Evolutionary conservation across 768 basidiomycete species (phyloP), one percentile per base, ranked within the genome.

Genomic region (Hirschioporus abietinus): DNA sequence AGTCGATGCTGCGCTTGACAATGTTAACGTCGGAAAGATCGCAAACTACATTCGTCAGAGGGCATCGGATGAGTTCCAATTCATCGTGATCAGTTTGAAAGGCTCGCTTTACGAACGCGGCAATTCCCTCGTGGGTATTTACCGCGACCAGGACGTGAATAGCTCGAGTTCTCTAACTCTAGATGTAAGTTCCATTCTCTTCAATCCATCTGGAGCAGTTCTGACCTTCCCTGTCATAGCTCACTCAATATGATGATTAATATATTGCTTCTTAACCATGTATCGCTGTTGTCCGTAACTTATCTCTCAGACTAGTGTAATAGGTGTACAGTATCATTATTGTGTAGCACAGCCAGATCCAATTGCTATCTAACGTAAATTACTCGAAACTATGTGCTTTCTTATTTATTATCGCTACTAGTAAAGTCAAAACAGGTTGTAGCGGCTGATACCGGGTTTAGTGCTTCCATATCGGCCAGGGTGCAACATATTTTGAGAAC

Each of bases 61-160:
- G 69, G 88, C 95, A 1, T 93, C 93, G 0, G 86, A 89, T 60
- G 76, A 81, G 1, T 96, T 98, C 83, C 96, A 98, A 76, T 99
- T 98, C 76, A 87, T 99, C 66, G 96, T 99, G 66, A 99, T 99
- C 81, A 95, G 94, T 75, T 82, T 99, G 75, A 99, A 99, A 77
- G 91, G 90, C 58, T 93, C 95, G 0, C 77, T 99, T 68, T 96
- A 96, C 71, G 95, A 96, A 75, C 86, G 89, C 20, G 92, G 95
- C 10, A 85, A 93, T 69, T 93, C 94, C 0, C 82, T 98, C 59
- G 95, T 98, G 26, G 96, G 96, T 4, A 94, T 97, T 42, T 95
- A 95, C 76, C 87, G 96, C 20, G 95, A 97, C 71, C 96, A 98
- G 73, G 93, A 93, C 12, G 85, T 93, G 67, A 96, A 96, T 72